Conservation (phyloP, 2,329 filamentous ascomycete species). For the Alternaria tenuissima region DNA sequence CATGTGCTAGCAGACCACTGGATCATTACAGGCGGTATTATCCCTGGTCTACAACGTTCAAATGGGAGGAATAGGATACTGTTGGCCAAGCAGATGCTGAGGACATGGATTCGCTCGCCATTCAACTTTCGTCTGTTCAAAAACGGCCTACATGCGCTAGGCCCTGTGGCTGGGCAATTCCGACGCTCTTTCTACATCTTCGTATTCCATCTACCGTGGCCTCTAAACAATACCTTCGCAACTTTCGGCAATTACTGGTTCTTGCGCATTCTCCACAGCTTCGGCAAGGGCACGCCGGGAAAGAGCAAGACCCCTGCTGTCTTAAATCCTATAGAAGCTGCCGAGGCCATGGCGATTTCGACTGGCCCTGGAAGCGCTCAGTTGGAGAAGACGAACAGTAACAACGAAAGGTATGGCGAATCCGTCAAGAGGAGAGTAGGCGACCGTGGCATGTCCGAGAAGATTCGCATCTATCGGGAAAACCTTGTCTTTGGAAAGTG, state of each 20-base stretch:
- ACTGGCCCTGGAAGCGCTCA: slow-evolving; percentile 61
- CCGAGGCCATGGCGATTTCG: slow-evolving; percentile 60
- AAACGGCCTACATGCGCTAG: slow-evolving; percentile 55
- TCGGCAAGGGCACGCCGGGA: slow-evolving; percentile 46
- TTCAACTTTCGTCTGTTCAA: slow-evolving; percentile 56
- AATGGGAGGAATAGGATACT: slow-evolving; percentile 54
- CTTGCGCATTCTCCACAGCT: slow-evolving; percentile 53
- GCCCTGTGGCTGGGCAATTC: slow-evolving; percentile 59
- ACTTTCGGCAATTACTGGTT: slow-evolving; percentile 61
- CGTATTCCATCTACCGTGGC: slow-evolving; percentile 60
- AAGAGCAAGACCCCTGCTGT: slow-evolving; percentile 14
- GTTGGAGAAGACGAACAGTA: slow-evolving; percentile 34
- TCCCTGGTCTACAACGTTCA: slow-evolving; percentile 53
- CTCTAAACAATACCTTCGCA: slow-evolving; percentile 56
- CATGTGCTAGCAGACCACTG: slow-evolving; percentile 64
- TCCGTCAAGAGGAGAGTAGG: slow-evolving; percentile 52
- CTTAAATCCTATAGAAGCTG: slow-evolving; percentile 39
- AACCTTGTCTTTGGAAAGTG: slow-evolving; percentile 56
- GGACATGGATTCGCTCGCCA: slow-evolving; percentile 57
- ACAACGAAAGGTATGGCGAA: slow-evolving; percentile 48
- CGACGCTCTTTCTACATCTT: slow-evolving; percentile 64
- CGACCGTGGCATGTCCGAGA: slow-evolving; percentile 59
- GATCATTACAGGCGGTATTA: slow-evolving; percentile 62
- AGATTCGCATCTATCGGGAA: slow-evolving; percentile 64
- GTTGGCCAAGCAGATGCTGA: slow-evolving; percentile 60